Percentiles rank a stretch among this genome's conserved stretches.
These are phyloP conservation scores for Angomonas ambiguus DNA, from an alignment of 208 protist species.

Conservation along the genomic window DNA sequence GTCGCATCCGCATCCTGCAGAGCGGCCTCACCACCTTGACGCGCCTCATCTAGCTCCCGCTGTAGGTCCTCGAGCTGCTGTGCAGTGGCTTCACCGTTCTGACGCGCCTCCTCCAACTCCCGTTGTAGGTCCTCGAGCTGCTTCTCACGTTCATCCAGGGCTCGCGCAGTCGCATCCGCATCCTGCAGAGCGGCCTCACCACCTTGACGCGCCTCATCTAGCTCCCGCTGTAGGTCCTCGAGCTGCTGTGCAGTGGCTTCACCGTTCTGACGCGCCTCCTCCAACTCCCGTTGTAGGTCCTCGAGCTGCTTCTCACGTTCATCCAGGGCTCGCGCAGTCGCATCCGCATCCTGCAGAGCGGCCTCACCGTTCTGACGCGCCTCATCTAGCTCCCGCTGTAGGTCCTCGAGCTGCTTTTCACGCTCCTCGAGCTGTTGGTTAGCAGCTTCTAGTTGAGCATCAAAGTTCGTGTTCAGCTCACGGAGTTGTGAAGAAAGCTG, in stretches of 20 bases:
- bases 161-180: slow-evolving; percentile 12
- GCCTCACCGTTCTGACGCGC: background rate
- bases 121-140: slow-evolving; percentile 17
- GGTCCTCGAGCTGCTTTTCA: slow-evolving; percentile 4
- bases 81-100: background rate
- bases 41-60: too few species aligned
- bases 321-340: background rate
- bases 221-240: background rate
- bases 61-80: slow-evolving; percentile 2
- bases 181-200: slow-evolving; percentile 23
- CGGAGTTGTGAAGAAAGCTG: slow-evolving; percentile 45
- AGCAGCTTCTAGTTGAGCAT: slow-evolving; percentile 15
- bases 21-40: too few species aligned
- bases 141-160: background rate
- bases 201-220: slow-evolving; percentile 28
- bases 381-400: background rate
- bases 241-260: slow-evolving; percentile 11
- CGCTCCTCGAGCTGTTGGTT: slow-evolving; percentile 8
- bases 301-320: background rate
- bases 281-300: slow-evolving; percentile 19
- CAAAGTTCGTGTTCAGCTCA: slow-evolving; percentile 34
- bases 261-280: slow-evolving; percentile 17
- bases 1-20: too few species aligned
- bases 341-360: too few species aligned
- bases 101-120: slow-evolving; percentile 9